Conservation (phyloP, 352 stramenopile genomes). For the Globisporangium cederbergense region DNA sequence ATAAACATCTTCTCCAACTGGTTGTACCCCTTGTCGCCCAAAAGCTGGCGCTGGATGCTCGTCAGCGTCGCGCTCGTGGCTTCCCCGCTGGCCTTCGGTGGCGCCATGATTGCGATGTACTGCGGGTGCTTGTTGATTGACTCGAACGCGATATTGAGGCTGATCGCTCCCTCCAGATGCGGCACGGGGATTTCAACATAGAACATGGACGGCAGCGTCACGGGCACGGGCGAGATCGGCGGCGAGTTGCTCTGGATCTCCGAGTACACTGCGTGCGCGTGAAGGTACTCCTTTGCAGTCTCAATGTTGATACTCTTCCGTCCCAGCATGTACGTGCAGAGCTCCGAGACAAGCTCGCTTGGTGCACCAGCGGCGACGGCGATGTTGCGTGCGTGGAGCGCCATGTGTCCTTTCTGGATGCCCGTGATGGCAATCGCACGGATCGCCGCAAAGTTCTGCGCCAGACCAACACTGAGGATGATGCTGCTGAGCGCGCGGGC, state of each 20-base stretch:
- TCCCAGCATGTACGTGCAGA: slow-evolving; percentile 85
- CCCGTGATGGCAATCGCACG: slow-evolving; percentile 82
- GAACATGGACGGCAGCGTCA: slow-evolving; percentile 74
- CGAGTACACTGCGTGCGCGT: slow-evolving; percentile 73
- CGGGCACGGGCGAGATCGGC: slow-evolving; percentile 20
- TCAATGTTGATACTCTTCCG: slow-evolving; percentile 79
- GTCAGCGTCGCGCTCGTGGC: slow-evolving; percentile 24
- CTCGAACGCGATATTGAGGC: slow-evolving; percentile 82
- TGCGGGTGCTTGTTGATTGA: slow-evolving; percentile 73
- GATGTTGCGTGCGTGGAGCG: slow-evolving; percentile 83
- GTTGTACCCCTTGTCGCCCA: slow-evolving; percentile 87
- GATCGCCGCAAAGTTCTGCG: slow-evolving; percentile 86
- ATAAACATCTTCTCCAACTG: slow-evolving; percentile 85
- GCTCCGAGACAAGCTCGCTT: slow-evolving; percentile 76
- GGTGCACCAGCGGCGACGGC: slow-evolving; percentile 74
- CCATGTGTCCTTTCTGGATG: slow-evolving; percentile 88
- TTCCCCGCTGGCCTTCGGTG: slow-evolving; percentile 20
- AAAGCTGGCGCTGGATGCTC: slow-evolving; percentile 60
- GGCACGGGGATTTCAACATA: slow-evolving; percentile 81
- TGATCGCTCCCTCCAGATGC: slow-evolving; percentile 63
- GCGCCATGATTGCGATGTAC: slow-evolving; percentile 75
- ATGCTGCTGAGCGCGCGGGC: slow-evolving; percentile 63
- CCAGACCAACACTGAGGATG: slow-evolving; percentile 76
- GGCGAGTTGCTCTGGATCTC: slow-evolving; percentile 63
- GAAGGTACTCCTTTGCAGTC: slow-evolving; percentile 81